Evolutionary conservation across 2,329 filamentous ascomycete species (phyloP).

Genomic region (Arthrobotrys musiformis): DNA sequence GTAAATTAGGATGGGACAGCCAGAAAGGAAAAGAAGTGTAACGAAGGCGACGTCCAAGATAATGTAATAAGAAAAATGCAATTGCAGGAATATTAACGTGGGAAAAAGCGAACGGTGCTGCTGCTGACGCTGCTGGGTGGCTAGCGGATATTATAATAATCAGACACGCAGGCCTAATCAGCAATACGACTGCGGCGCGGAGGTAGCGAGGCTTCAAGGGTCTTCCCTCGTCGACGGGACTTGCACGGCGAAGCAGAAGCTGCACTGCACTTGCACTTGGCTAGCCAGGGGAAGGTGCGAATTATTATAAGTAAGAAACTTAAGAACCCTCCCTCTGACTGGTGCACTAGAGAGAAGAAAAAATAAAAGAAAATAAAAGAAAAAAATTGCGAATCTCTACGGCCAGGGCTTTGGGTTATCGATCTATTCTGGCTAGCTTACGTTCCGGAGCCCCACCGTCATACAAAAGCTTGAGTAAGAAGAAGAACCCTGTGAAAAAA

Average conservation of each 20-base stretch:
- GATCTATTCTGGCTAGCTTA: slow-evolving; percentile 30
- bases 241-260: slow-evolving; percentile 50
- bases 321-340: not conserved
- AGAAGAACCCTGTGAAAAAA: slow-evolving; percentile 5
- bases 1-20: slow-evolving; percentile 18
- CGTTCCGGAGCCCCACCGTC: slow-evolving; percentile 29
- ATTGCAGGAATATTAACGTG: slow-evolving; percentile 4
- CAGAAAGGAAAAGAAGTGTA: slow-evolving; percentile 25
- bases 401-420: slow-evolving; percentile 21
- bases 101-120: slow-evolving; percentile 28
- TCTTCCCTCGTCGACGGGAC: slow-evolving; percentile 42
- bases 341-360: not conserved
- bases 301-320: slow-evolving; percentile 20
- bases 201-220: slow-evolving; percentile 52
- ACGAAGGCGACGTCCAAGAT: slow-evolving; percentile 8
- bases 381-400: slow-evolving; percentile 36
- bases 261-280: too few species aligned
- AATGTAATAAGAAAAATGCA: slow-evolving; percentile 22
- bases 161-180: slow-evolving; percentile 42
- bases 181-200: slow-evolving; percentile 53
- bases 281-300: slow-evolving; percentile 36
- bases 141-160: slow-evolving; percentile 49
- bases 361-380: not conserved
- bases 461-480: slow-evolving; percentile 17
- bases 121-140: slow-evolving; percentile 42